These are phyloP conservation scores for Euphorbia schlechtendalii DNA, from an alignment of 441 rosid genomes.

Conservation along the genomic window DNA sequence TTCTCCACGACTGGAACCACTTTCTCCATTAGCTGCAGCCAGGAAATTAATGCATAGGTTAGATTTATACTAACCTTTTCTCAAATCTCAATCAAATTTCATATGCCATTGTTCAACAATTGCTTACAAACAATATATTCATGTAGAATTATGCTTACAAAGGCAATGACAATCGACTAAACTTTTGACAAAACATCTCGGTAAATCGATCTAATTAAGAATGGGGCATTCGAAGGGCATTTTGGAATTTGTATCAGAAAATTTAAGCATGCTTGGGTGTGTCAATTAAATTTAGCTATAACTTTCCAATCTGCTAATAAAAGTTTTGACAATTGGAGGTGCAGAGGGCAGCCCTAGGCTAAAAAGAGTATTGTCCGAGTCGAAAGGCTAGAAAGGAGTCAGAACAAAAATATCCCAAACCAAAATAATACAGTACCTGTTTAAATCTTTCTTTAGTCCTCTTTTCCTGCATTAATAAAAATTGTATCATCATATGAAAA, in stretches of 20 bases:
- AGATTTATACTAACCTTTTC: background rate
- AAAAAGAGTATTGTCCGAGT: too few relatives aligned
- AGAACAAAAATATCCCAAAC: background rate
- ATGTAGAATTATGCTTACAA: too few relatives aligned
- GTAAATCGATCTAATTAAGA: background rate
- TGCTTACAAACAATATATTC: too few relatives aligned
- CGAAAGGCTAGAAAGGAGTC: background rate
- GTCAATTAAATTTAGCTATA: slow-evolving; percentile 2
- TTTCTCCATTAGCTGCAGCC: slow-evolving; percentile 58
- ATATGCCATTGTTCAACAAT: too few relatives aligned
- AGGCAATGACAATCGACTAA: background rate
- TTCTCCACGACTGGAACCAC: slow-evolving; percentile 50
- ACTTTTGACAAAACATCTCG: background rate
- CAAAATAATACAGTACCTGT: slow-evolving; percentile 38
- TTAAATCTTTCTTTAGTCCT: slow-evolving; percentile 54
- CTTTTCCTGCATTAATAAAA: slow-evolving; percentile 43
- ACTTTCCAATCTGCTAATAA: background rate
- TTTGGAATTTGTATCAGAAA: background rate
- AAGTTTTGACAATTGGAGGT: background rate
- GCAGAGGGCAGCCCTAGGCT: background rate
- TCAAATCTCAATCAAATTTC: background rate
- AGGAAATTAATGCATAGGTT: background rate
- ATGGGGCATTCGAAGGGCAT: background rate
- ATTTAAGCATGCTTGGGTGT: background rate
- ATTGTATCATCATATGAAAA: slow-evolving; percentile 14